A percentile compares a stretch with the other conserved stretches of the same genome.
phyloP scores from a whole-genome alignment of 2,329 filamentous ascomycete genomes.

The Penicillium thymicola region DNA sequence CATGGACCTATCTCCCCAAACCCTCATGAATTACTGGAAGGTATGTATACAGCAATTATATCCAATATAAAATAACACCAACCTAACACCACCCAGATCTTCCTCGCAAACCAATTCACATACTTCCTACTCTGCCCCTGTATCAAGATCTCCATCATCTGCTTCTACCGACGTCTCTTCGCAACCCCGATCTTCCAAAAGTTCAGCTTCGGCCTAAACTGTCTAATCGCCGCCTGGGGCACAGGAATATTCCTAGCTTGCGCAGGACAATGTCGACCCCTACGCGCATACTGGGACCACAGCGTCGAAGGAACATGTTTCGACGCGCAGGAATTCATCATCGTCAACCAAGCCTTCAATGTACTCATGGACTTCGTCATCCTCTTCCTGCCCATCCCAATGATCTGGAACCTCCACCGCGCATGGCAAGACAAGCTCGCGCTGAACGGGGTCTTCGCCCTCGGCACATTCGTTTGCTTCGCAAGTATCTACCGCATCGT shows the following conservation, averaged over 20 bases:
- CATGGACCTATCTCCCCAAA: constrained; percentile 17
- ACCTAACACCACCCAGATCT: constrained; percentile 24
- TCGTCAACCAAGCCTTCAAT: constrained; percentile 36
- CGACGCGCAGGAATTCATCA: constrained; percentile 28
- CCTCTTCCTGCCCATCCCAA: constrained; percentile 30
- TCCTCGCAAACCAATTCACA: constrained; percentile 35
- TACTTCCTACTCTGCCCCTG: constrained; percentile 33
- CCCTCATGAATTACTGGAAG: constrained; percentile 31
- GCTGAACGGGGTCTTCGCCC: constrained; percentile 31
- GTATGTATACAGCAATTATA: constrained; percentile 11
- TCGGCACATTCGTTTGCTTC: constrained; percentile 36
- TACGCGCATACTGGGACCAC: constrained; percentile 32
- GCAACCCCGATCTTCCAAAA: constrained; percentile 29
- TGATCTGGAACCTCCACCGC: constrained; percentile 35
- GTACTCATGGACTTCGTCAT: constrained; percentile 35
- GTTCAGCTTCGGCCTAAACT: constrained; percentile 26
- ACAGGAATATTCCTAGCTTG: constrained; percentile 32
- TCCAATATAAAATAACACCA: background rate
- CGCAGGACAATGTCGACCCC: constrained; percentile 31
- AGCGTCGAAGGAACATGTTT: constrained; percentile 28
- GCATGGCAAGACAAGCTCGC: constrained; percentile 37
- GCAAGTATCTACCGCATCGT: constrained; percentile 38
- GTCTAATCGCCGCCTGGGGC: constrained; percentile 30
- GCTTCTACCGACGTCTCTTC: constrained; percentile 37
- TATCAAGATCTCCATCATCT: constrained; percentile 36